Conservation (phyloP, 441 rosid species). For the Populus hybrid region DNA sequence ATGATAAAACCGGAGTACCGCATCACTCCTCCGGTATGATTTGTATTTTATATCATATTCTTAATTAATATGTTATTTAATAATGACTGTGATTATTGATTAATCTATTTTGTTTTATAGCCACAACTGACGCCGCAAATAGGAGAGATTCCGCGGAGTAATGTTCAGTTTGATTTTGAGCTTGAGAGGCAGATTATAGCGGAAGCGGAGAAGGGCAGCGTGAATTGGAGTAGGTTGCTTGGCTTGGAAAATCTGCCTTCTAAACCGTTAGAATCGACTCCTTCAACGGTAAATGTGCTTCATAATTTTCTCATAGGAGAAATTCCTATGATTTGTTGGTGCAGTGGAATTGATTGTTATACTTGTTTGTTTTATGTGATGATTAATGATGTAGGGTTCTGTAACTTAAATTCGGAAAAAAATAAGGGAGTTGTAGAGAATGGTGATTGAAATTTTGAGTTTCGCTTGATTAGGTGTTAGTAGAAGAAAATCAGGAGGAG, state of each 20-base stretch:
- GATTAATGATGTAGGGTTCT: neutral
- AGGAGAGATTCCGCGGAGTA: slow-evolving; percentile 78
- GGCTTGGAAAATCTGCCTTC: slow-evolving; percentile 60
- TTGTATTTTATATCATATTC: no score
- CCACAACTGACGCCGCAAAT: slow-evolving; percentile 60
- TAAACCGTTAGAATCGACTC: slow-evolving; percentile 41
- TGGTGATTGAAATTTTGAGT: neutral
- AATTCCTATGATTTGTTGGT: neutral
- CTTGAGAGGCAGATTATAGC: slow-evolving; percentile 70
- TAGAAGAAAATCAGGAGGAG: neutral
- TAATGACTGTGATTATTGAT: neutral
- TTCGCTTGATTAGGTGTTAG: neutral
- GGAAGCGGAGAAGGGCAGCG: slow-evolving; percentile 68
- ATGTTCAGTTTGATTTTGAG: slow-evolving; percentile 76
- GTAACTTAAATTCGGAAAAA: neutral
- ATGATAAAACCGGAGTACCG: slow-evolving; percentile 73
- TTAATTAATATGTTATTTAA: neutral
- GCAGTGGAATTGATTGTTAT: neutral
- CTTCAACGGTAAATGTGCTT: slow-evolving; percentile 45
- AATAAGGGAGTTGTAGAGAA: neutral
- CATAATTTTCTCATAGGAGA: neutral
- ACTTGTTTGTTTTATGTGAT: neutral
- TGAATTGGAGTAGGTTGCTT: slow-evolving; percentile 71
- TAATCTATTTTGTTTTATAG: slow-evolving; percentile 33
- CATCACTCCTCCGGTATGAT: slow-evolving; percentile 76